These are phyloP conservation scores for Penicillium cosmopolitanum DNA, from an alignment of 495 filamentous ascomycete species.

Conservation along the genomic window DNA sequence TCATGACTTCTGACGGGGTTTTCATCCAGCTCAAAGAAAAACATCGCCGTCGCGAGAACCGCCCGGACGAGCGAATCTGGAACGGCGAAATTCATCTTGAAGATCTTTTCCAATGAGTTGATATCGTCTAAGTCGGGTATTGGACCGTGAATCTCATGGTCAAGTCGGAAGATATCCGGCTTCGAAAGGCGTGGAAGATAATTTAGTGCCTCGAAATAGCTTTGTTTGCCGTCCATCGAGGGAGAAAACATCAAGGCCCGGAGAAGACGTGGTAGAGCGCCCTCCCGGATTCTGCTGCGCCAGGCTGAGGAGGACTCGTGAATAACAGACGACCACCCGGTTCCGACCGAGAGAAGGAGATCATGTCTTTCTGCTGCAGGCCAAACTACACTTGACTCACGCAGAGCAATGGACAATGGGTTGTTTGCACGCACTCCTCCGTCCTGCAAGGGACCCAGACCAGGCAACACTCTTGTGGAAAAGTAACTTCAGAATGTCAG, in stretches of 20 bases:
- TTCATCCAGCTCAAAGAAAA: constrained; percentile 28
- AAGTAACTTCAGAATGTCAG: constrained; percentile 31
- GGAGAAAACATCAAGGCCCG: constrained; percentile 23
- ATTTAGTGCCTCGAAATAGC: constrained; percentile 26
- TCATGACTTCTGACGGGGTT: constrained; percentile 8
- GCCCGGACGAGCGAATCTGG: constrained; percentile 1
- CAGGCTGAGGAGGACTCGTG: not conserved
- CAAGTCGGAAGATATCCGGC: constrained; percentile 20
- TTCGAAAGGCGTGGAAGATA: constrained; percentile 17
- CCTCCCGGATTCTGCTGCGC: constrained; percentile 5
- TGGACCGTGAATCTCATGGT: constrained; percentile 13
- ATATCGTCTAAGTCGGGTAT: constrained; percentile 29
- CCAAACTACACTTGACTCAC: constrained; percentile 32
- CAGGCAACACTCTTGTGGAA: constrained; percentile 28
- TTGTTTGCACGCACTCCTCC: constrained; percentile 39
- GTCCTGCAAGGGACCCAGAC: constrained; percentile 41
- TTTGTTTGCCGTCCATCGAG: constrained; percentile 26
- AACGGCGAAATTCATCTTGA: not conserved
- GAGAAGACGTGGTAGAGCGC: constrained; percentile 18
- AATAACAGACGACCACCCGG: constrained; percentile 16
- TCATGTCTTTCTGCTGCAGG: constrained; percentile 27
- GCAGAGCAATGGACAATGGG: constrained; percentile 31
- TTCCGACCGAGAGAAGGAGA: constrained; percentile 39
- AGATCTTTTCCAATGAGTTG: not conserved
- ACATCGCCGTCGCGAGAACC: constrained; percentile 11